Base-by-base conservation (phyloP, 805 yeast genomes). In the Brettanomyces custersianus region DNA sequence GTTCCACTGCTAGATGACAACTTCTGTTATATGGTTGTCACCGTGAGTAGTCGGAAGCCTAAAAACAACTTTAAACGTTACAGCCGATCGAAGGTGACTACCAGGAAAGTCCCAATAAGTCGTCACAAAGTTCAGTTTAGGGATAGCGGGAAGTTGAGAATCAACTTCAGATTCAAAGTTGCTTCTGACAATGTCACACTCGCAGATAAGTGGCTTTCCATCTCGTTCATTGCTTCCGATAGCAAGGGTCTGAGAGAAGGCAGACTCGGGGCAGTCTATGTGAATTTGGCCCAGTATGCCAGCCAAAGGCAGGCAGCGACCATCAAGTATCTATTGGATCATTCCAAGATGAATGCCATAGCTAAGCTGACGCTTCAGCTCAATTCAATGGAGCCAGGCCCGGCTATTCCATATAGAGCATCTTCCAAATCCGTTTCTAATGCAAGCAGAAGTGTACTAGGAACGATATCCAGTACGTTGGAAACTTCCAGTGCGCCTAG, bases 271-370 rank as follows among this genome's bases (percentile, higher is more conserved):
- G 52, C 57, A 13, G 61, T 87, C 13, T 73, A 65, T 29, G 59
- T 90, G 23, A 81, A 87, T 49, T 52, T 88, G 29, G 60, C 90
- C 0, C 94, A 86, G 47, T 85, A 79, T 53, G 70, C 80, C 25
- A 65, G 68, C 44, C 74, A 70, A 37, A 63, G 66, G 22, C 66
- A 68, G 36, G 66, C 73, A 4, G 57, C 68, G 4, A 64, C 78
- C 2, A 67, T 80, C 42, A 65, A 83, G 42, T 86, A 81, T 47
- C 59, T 90, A 30, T 62, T 90, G 25, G 79, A 79, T 47, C 71
- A 84, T 20, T 80, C 94, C 2, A 84, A 85, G 45, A 75, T 90
- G 15, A 90, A 90, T 54, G 79, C 94, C 2, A 80, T 85, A n/a
- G 56, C 81, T 27, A 77, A 70, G 40, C 41, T 85, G 29, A 67